These are phyloP conservation scores for Pestalotiopsis sp. DNA, from an alignment of 2,329 filamentous ascomycete genomes.

Conservation along the genomic window DNA sequence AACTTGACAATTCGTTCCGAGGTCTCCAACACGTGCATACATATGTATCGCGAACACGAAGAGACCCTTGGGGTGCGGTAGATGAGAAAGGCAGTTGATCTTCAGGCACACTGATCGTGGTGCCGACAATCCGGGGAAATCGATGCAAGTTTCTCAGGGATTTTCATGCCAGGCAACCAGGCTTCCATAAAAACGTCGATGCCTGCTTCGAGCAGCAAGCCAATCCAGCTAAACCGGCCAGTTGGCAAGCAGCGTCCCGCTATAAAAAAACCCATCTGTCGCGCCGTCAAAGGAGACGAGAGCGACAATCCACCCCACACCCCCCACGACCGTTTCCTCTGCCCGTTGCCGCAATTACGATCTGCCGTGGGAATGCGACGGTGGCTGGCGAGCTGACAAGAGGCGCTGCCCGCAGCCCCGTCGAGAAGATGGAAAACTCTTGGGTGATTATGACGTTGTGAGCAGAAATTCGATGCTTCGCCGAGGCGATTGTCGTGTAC, in stretches of 20 bases:
- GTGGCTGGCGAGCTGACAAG: not conserved
- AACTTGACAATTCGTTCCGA: not conserved
- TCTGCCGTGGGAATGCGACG: not conserved
- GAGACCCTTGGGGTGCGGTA: not conserved
- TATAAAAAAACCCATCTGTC: not conserved
- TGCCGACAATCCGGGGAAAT: slow-evolving; percentile 7
- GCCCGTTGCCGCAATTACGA: not conserved
- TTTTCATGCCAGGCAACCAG: not conserved
- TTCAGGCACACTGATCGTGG: not conserved
- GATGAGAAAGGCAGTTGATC: slow-evolving; percentile 7
- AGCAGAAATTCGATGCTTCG: not conserved
- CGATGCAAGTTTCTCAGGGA: not conserved
- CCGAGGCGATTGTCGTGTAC: too few relatives aligned
- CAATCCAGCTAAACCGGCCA: not conserved
- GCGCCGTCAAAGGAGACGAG: not conserved
- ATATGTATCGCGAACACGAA: not conserved
- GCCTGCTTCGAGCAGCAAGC: not conserved
- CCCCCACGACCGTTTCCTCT: not conserved
- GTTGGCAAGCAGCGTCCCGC: not conserved
- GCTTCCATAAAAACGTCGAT: not conserved
- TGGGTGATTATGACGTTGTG: not conserved
- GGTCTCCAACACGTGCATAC: not conserved
- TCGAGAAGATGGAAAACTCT: not conserved
- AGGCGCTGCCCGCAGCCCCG: not conserved
- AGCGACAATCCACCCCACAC: not conserved